Percentiles rank a stretch among this genome's conserved stretches.
These are phyloP conservation scores for Hymenoscyphus salicellus DNA, from an alignment of 2,329 filamentous ascomycete genomes.

Conservation along the genomic window DNA sequence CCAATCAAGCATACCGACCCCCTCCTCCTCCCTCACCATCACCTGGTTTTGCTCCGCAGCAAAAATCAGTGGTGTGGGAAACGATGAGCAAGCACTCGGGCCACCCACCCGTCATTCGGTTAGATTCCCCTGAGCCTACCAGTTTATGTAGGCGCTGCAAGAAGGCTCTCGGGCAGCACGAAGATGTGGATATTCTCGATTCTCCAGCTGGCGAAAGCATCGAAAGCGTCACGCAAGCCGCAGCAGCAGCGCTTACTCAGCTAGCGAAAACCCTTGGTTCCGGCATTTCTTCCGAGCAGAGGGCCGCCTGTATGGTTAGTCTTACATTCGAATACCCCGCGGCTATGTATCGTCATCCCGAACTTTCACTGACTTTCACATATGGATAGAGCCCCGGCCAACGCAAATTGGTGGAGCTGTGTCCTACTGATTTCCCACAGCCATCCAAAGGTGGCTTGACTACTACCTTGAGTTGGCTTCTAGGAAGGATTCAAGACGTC, in stretches of 20 bases:
- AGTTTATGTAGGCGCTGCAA: conserved; percentile 29
- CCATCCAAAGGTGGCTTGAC: conserved; percentile 31
- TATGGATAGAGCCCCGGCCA: conserved; percentile 19
- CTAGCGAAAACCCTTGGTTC: conserved; percentile 31
- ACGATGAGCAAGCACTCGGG: conserved; percentile 6
- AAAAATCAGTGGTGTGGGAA: conserved; percentile 14
- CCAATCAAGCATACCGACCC: conserved; percentile 16
- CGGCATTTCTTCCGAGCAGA: conserved; percentile 28
- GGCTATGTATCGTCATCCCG: conserved; percentile 18
- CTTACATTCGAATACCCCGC: conserved; percentile 13
- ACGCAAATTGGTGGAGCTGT: conserved; percentile 12
- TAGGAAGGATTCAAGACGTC: conserved; percentile 31
- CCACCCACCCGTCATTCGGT: conserved; percentile 2
- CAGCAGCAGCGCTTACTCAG: conserved; percentile 32
- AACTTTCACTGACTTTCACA: conserved; percentile 10
- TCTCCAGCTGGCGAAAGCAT: conserved; percentile 23
- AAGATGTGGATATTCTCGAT: conserved; percentile 17
- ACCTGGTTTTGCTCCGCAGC: conserved; percentile 6
- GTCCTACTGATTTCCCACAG: conserved; percentile 27
- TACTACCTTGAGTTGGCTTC: conserved; percentile 30
- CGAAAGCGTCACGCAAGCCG: conserved; percentile 25
- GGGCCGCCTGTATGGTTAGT: conserved; percentile 31
- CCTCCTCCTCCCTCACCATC: conserved; percentile 11
- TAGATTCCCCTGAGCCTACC: conserved; percentile 16
- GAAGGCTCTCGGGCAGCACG: conserved; percentile 21